Conservation (phyloP, 2,329 filamentous ascomycete species). For the Trichoderma oligosporum region DNA sequence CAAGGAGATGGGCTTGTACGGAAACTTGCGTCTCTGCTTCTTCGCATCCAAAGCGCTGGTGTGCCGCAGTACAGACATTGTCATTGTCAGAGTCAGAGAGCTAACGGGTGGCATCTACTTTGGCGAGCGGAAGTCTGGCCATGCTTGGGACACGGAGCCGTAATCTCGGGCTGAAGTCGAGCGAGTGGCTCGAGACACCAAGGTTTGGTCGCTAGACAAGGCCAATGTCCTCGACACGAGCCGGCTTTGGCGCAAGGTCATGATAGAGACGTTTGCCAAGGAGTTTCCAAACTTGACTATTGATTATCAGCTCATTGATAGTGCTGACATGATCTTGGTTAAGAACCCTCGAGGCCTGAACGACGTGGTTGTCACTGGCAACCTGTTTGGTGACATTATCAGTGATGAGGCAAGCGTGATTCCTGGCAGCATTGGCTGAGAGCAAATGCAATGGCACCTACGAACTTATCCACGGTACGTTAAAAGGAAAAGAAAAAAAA, state of each 20-base stretch:
- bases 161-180: constrained; percentile 85
- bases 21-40: constrained; percentile 93
- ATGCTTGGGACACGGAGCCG: constrained; percentile 78
- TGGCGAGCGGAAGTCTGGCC: constrained; percentile 72
- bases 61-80: constrained; percentile 84
- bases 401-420: constrained; percentile 94
- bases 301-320: constrained; percentile 89
- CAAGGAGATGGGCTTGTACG: constrained; percentile 91
- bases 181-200: constrained; percentile 71
- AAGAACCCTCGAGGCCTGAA: constrained; percentile 88
- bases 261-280: constrained; percentile 76
- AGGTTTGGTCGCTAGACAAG: constrained; percentile 86
- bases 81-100: constrained; percentile 87
- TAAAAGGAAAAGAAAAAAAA: too few relatives aligned
- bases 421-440: constrained; percentile 81
- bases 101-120: constrained; percentile 94
- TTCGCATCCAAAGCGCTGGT: constrained; percentile 86
- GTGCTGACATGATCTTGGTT: constrained; percentile 95
- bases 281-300: constrained; percentile 87
- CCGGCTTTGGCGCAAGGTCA: constrained; percentile 82
- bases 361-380: constrained; percentile 87
- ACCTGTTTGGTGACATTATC: constrained; percentile 95
- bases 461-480: constrained; percentile 88
- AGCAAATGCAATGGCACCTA: constrained; percentile 88
- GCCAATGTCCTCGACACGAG: constrained; percentile 92